A percentile compares a stretch with the other conserved stretches of the same genome.
Conservation (phyloP, 1,284 basidiomycete species). For the Leccinum pachyderme region DNA sequence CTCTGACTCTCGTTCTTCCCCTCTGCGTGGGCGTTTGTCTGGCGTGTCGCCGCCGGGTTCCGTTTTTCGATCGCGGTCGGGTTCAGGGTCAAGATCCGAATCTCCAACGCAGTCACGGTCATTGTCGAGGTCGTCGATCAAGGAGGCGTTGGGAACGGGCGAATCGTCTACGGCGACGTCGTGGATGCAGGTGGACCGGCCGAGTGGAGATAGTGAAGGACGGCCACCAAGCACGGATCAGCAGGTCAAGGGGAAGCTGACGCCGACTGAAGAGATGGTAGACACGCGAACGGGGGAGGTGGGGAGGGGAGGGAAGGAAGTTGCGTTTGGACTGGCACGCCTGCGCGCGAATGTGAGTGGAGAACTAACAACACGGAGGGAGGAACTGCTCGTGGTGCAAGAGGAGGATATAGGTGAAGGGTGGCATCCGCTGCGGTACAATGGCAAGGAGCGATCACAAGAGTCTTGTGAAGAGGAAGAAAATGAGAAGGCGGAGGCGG, state of each 20-base stretch:
- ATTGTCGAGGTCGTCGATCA: slow-evolving; percentile 16
- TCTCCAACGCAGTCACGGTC: slow-evolving; percentile 2
- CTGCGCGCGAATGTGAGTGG: background rate
- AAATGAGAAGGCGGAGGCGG: slow-evolving; percentile 3
- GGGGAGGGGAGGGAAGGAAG: background rate
- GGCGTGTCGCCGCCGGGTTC: slow-evolving; percentile 1
- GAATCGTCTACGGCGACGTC: slow-evolving; percentile 30
- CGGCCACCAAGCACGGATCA: background rate
- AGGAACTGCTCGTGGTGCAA: slow-evolving; percentile 19
- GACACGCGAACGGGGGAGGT: background rate
- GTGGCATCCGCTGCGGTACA: slow-evolving; percentile 25
- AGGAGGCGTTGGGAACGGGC: slow-evolving; percentile 10
- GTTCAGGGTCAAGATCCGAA: background rate
- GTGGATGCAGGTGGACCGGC: slow-evolving; percentile 20
- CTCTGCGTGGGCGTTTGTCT: background rate
- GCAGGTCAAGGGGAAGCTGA: slow-evolving; percentile 10
- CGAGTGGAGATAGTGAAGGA: slow-evolving; percentile 12
- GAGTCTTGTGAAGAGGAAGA: background rate
- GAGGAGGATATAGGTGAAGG: slow-evolving; percentile 32
- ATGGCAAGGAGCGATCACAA: slow-evolving; percentile 12
- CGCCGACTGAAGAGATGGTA: background rate
- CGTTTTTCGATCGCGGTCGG: background rate
- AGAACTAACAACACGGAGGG: slow-evolving; percentile 8
- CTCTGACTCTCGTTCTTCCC: background rate
- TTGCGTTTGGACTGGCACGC: background rate